Percentiles rank a stretch among this genome's conserved stretches.
Evolutionary conservation across 345 rosid species (phyloP).

Genomic region (Eucalyptus sp.): DNA sequence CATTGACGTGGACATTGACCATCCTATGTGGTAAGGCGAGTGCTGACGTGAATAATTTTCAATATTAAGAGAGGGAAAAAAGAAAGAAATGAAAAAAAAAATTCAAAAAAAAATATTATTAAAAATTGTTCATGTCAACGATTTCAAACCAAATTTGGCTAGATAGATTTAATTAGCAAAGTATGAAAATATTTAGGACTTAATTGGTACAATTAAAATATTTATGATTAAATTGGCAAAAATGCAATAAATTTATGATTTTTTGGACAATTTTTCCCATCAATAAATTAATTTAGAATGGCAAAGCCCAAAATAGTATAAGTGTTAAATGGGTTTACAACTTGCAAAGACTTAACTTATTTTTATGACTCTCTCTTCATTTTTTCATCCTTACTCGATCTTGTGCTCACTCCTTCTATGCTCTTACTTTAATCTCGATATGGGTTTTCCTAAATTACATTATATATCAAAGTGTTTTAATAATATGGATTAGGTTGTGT

Average conservation of each 20-base stretch:
- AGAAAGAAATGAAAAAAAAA: fast-evolving
- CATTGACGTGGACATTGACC: fast-evolving
- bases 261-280: too few species aligned
- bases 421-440: fast-evolving
- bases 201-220: fast-evolving
- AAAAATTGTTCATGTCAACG: fast-evolving
- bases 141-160: fast-evolving
- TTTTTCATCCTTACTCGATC: fast-evolving
- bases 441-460: too few species aligned
- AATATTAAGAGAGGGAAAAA: too few species aligned
- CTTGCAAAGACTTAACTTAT: not conserved
- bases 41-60: fast-evolving
- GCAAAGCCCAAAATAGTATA: fast-evolving
- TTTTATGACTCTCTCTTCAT: too few species aligned
- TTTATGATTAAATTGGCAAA: fast-evolving
- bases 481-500: fast-evolving
- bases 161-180: too few species aligned
- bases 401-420: fast-evolving
- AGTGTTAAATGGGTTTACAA: not conserved
- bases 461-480: too few species aligned
- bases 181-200: fast-evolving
- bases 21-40: fast-evolving
- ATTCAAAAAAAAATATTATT: too few species aligned
- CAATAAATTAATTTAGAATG: not conserved
- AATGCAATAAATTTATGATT: fast-evolving